These are phyloP conservation scores for Capillidium rhysosporum DNA, from an alignment of 371 early-diverging fungal genomes.

Conservation along the genomic window DNA sequence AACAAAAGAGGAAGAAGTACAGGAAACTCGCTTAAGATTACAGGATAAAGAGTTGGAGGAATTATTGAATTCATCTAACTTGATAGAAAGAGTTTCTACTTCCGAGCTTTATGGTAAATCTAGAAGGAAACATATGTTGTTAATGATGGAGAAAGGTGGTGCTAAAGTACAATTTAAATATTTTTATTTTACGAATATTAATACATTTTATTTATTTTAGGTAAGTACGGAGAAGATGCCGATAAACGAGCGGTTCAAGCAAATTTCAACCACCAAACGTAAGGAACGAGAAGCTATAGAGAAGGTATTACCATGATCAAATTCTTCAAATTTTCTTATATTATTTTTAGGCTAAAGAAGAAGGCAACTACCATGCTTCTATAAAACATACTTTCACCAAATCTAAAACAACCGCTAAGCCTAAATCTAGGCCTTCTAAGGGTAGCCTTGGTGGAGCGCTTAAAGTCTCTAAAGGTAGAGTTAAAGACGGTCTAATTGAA, in stretches of 20 bases:
- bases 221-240: background rate
- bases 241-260: background rate
- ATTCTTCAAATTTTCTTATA: background rate
- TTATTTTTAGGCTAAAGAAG: background rate
- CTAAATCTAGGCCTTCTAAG: background rate
- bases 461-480: background rate
- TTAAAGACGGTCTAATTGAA: background rate
- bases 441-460: background rate
- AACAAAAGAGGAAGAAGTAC: background rate
- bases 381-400: background rate
- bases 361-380: background rate
- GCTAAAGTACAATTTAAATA: background rate
- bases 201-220: background rate
- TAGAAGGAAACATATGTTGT: background rate
- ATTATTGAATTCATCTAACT: constrained; percentile 17
- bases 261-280: background rate
- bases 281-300: background rate
- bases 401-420: too few species aligned
- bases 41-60: constrained; percentile 23
- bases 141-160: background rate
- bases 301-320: background rate
- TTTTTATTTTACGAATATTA: background rate
- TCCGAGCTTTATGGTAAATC: background rate
- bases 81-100: constrained; percentile 21
- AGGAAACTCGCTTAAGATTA: constrained; percentile 11